These are phyloP conservation scores for Pharnaceum exiguum DNA, from an alignment of 148 eudicot species.

Conservation along the genomic window DNA sequence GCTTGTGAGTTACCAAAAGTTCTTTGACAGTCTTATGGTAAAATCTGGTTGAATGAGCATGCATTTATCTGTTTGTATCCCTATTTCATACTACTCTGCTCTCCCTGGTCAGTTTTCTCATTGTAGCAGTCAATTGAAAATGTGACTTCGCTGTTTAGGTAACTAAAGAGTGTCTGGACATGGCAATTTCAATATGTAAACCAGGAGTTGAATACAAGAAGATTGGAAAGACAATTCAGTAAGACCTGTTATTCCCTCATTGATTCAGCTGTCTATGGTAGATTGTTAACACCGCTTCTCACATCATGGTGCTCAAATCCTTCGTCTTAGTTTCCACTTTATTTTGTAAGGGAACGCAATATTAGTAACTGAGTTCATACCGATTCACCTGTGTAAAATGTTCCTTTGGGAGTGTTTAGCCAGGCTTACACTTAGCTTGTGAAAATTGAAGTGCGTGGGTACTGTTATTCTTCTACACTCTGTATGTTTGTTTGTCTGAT, in stretches of 20 bases:
- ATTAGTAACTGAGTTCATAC: too few species aligned
- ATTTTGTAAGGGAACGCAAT: too few species aligned
- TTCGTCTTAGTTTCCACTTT: too few species aligned
- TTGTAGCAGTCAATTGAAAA: background rate
- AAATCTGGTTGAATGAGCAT: too few species aligned
- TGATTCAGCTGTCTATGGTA: background rate
- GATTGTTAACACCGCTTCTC: too few species aligned
- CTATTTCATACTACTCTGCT: background rate
- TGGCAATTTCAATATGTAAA: slow-evolving; percentile 88
- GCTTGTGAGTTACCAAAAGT: too few species aligned
- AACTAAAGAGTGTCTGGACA: slow-evolving; percentile 83
- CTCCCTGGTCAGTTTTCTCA: background rate
- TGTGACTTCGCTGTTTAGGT: slow-evolving; percentile 36
- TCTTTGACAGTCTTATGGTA: too few species aligned
- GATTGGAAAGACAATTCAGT: slow-evolving; percentile 91
- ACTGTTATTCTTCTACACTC: background rate
- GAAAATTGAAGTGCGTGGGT: background rate
- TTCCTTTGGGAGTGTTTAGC: too few species aligned
- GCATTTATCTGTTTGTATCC: too few species aligned
- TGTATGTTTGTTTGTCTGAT: background rate
- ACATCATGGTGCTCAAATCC: too few species aligned
- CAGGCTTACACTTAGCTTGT: background rate
- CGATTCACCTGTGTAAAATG: too few species aligned
- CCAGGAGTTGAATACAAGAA: slow-evolving; percentile 84
- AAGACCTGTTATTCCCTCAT: slow-evolving; percentile 25